A percentile compares a stretch with the other conserved stretches of the same genome.
Evolutionary conservation across 163 green algal species (phyloP).

Genomic region (Chlamydomonas reinhardtii): DNA sequence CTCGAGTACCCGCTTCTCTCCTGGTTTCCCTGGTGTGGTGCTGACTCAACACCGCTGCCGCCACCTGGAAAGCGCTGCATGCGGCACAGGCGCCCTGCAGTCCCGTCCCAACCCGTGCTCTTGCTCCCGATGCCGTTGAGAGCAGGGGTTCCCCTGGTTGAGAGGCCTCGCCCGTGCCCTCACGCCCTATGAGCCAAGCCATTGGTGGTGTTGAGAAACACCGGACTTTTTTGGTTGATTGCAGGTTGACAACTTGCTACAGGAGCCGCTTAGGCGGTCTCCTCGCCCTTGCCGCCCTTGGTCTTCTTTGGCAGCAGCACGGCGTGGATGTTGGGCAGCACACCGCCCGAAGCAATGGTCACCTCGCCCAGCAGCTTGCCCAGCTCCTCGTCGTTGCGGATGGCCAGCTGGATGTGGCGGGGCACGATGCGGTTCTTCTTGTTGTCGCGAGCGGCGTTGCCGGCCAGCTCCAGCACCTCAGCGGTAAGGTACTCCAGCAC

Average conservation of each 20-base stretch:
- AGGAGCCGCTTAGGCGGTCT: background rate
- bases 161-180: too few species aligned
- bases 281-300: constrained; percentile 24
- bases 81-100: too few species aligned
- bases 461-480: constrained; percentile 92
- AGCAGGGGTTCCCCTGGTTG: too few species aligned
- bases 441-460: constrained; percentile 93
- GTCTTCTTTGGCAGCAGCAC: constrained; percentile 90
- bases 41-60: too few species aligned
- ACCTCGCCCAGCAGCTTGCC: constrained; percentile 95
- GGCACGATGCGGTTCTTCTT: constrained; percentile 92
- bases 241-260: too few species aligned
- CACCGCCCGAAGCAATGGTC: constrained; percentile 95
- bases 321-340: constrained; percentile 96
- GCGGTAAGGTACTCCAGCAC: constrained; percentile 96
- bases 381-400: constrained; percentile 99
- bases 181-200: too few species aligned
- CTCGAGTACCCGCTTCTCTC: too few species aligned
- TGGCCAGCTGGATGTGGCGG: constrained; percentile 96
- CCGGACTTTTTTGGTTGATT: background rate
- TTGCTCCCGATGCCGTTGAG: too few species aligned
- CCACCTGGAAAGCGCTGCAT: too few species aligned
- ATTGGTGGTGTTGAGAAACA: background rate
- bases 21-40: too few species aligned
- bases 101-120: too few species aligned